Evolutionary conservation across 805 yeast species (phyloP).

Genomic region (Ogataea nonfermentans): DNA sequence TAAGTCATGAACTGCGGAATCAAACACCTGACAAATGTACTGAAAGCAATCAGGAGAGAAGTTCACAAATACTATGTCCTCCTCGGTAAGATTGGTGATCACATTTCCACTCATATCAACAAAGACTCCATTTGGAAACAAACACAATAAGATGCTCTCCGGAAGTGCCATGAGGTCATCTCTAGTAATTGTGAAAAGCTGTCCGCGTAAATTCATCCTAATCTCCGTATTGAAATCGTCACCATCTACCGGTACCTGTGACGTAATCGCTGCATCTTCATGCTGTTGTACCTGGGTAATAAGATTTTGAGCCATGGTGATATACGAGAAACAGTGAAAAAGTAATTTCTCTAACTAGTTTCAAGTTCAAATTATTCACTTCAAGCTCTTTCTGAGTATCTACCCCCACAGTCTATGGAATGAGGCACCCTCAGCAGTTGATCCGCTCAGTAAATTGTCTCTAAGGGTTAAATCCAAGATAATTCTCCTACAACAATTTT

Average conservation of each 20-base stretch:
- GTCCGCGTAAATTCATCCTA: conserved; percentile 75
- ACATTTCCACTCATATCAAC: conserved; percentile 74
- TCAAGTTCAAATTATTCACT: no score
- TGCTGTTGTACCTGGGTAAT: conserved; percentile 66
- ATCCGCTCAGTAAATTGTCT: no score
- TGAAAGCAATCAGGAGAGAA: conserved; percentile 85
- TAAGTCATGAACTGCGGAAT: conserved; percentile 63
- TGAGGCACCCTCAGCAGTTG: no score
- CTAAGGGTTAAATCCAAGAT: no score
- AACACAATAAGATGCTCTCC: conserved; percentile 79
- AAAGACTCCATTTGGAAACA: conserved; percentile 89
- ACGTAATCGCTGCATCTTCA: conserved; percentile 20
- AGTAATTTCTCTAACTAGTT: no score
- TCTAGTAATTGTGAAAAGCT: conserved; percentile 70
- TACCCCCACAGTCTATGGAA: no score
- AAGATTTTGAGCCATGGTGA: conserved; percentile 39
- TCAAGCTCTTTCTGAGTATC: no score
- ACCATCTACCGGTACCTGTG: conserved; percentile 21
- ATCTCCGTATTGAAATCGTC: conserved; percentile 66
- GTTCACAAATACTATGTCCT: conserved; percentile 77
- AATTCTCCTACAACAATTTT: no score
- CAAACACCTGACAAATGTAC: conserved; percentile 73
- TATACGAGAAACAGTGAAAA: not conserved
- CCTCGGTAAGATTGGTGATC: conserved; percentile 74
- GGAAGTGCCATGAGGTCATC: conserved; percentile 91